A percentile compares a stretch with the other conserved stretches of the same genome.
Conservation (phyloP, 768 basidiomycete species). For the Rhodotorula kratochvilovae region DNA sequence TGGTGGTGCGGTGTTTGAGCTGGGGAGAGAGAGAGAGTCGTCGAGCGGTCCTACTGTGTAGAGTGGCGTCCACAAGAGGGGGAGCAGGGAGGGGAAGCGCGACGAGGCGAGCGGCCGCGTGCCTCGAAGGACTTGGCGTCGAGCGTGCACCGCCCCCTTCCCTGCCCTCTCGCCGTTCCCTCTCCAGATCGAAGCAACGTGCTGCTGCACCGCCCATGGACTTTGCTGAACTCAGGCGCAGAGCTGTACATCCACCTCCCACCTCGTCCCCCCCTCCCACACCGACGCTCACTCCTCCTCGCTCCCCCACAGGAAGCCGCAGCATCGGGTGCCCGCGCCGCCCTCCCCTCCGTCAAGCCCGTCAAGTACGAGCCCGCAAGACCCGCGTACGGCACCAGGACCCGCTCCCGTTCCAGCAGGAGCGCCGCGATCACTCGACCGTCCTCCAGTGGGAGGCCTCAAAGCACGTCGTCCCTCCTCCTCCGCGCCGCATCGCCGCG, state of each 20-base stretch:
- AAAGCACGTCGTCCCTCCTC: background rate
- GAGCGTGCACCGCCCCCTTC: too few relatives aligned
- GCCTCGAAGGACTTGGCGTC: too few relatives aligned
- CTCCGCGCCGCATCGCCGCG: background rate
- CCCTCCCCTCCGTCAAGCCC: too few relatives aligned
- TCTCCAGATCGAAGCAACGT: too few relatives aligned
- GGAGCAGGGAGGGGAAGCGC: too few relatives aligned
- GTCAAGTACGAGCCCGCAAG: slow-evolving; percentile 3
- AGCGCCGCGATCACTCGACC: background rate
- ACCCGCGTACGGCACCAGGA: background rate
- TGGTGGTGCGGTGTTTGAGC: too few relatives aligned
- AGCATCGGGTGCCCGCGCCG: background rate
- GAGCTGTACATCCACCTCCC: background rate
- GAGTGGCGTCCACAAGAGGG: too few relatives aligned
- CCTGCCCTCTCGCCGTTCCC: too few relatives aligned
- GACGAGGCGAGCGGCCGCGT: too few relatives aligned
- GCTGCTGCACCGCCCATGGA: background rate
- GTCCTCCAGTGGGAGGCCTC: background rate
- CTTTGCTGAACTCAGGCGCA: background rate
- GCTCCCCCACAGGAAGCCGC: slow-evolving; percentile 9
- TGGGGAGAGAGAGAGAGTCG: too few relatives aligned
- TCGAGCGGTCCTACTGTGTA: too few relatives aligned
- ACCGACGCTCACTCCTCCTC: background rate
- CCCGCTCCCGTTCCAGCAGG: background rate
- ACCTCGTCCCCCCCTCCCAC: background rate